Base-by-base conservation (phyloP, 2,329 filamentous ascomycete genomes). In the Colletotrichum sp. region DNA sequence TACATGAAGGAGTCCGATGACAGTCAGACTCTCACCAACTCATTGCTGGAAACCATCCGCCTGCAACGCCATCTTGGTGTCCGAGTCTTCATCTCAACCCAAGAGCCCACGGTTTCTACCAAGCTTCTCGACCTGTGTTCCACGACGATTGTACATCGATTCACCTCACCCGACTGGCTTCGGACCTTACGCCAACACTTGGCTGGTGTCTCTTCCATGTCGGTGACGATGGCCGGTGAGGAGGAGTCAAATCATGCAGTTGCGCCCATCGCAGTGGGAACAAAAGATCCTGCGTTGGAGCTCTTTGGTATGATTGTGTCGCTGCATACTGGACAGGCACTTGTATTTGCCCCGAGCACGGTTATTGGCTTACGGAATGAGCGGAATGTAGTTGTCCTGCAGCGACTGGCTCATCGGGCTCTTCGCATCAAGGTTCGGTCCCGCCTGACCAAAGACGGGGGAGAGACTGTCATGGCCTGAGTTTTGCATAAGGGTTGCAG, bases 41-140 rank as follows among this genome's bases (percentile, higher is more conserved):
- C 87, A 0, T 85, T 96, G 0, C 85, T 95, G 0, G 86, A 87
- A 0, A 89, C 90, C 0, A 93, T 96, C 78, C 90, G 94, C 0
- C 87, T 93, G 21, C 94, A 96, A 82, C 91, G 94, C 0, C 95
- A 96, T 80, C 83, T 92, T 1, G 94, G 89, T 1, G 88, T 90
- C 0, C 89, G 94, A 1, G 87, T 96, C 6, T 81, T 96, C 57
- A 92, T 96, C 36, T 92, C 94, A 0, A 96, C 94, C 0, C 94
- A 97, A 80, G 95, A 96, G 79, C 95, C 94, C 0, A 95, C 93
- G 0, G 88, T 96, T 6, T 93, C 92, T 0, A 91, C 92, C 0
- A 88, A 89, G 18, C 87, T 97, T 0, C 87, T 96, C 0, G 93
- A 95, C 69, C 86, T 96, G 0, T 95, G 93, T 82, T 92, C 91